Base-by-base conservation (phyloP, 108 stramenopile genomes). In the Cyclotella distinguenda region DNA sequence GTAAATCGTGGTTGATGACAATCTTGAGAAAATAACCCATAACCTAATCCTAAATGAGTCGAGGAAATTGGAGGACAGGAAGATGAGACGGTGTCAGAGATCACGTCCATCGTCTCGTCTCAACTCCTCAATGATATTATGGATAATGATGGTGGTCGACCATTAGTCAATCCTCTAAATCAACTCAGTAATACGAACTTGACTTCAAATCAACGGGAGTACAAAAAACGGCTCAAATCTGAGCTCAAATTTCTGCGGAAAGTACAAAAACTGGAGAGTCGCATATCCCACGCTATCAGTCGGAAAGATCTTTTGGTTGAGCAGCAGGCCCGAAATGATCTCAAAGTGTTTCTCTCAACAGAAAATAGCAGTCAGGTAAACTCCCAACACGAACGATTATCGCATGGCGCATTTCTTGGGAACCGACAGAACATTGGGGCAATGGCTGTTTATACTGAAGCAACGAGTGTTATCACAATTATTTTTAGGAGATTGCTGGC, bases 241-340 rank as follows among this genome's bases (percentile, higher is more conserved):
- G 56, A 66, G 42, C 57, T 84, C 36, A 87, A 87, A 66, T 70
- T 70, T 48, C 67, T 69, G 34, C 55, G 72, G 32, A 55, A 51
- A 40, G 66, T 81, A 6, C 62, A 64, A 32, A 79, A 83, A 50
- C 77, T 80, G 8, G 71, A 85, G 58, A 75, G 61, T 25, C 80
- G 82, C 44, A 72, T 75, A 22, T 35, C 65, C 35, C 88, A 89
- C 56, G 88, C 85, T 10, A 50, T 72, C 22, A 54, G 49, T 18
- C 68, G 88, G 28, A 81, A 73, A n/a, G 85, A 89, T 72, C 45
- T 54, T 32, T 49, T 53, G 5, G 75, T 73, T 31, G 84, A 77
- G 26, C 32, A 79, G 27, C 35, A 59, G 21, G 82, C 88, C 6
- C 43, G 52, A 46, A 43, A 71, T 25, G 84, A 80, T 61, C 64